Percentiles rank a stretch among this genome's conserved stretches.
Evolutionary conservation across 352 stramenopile species (phyloP).

Genomic region (Proteromonas lacertae): DNA sequence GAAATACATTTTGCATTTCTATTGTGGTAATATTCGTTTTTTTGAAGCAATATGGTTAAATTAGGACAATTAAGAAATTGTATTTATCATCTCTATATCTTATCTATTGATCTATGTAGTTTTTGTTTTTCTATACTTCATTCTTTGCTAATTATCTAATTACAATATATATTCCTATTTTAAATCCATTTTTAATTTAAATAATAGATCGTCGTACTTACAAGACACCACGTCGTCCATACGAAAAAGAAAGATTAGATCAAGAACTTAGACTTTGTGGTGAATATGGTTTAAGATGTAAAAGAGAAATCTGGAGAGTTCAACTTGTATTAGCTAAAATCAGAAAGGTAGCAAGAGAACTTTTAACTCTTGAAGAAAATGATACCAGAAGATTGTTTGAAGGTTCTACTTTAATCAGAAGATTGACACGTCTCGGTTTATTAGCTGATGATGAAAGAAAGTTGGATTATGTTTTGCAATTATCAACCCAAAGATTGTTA

Average conservation of each 20-base stretch:
- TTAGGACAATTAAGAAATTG: too few relatives aligned
- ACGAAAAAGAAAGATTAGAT: slow-evolving; percentile 97
- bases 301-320: slow-evolving; percentile 97
- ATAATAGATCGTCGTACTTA: slow-evolving; percentile 69
- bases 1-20: too few relatives aligned
- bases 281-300: slow-evolving; percentile 96
- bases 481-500: slow-evolving; percentile 93
- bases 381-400: slow-evolving; percentile 96
- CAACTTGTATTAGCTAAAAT: slow-evolving; percentile 96
- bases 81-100: too few relatives aligned
- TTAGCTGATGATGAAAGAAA: slow-evolving; percentile 84
- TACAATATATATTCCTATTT: too few relatives aligned
- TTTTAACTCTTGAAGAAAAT: slow-evolving; percentile 85
- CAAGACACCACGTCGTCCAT: slow-evolving; percentile 86
- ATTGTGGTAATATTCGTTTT: too few relatives aligned
- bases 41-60: too few relatives aligned
- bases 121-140: too few relatives aligned
- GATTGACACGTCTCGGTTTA: slow-evolving; percentile 78
- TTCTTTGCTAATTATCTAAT: too few relatives aligned
- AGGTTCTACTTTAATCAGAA: slow-evolving; percentile 72
- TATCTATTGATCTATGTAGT: too few relatives aligned
- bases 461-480: slow-evolving; percentile 82
- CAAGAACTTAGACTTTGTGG: slow-evolving; percentile 87
- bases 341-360: slow-evolving; percentile 55
- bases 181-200: background rate